These are phyloP conservation scores for Rhodotorula paludigena DNA, from an alignment of 768 basidiomycete species.

Conservation along the genomic window DNA sequence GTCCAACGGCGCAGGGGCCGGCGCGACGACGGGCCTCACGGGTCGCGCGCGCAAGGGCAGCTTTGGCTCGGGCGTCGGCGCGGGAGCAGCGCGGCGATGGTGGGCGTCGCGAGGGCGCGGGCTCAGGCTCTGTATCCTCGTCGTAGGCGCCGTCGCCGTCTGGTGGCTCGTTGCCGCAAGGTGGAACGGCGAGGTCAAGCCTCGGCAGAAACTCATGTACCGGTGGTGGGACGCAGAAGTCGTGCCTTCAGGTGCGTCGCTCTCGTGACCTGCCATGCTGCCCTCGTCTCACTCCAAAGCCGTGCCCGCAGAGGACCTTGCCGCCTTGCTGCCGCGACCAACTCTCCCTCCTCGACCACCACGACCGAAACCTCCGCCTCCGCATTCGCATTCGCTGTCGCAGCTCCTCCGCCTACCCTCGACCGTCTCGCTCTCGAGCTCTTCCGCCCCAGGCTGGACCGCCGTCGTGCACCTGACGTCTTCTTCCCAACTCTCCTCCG, in stretches of 20 bases:
- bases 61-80: neutral
- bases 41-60: neutral
- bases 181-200: neutral
- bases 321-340: constrained; percentile 21
- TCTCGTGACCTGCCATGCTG: neutral
- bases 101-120: neutral
- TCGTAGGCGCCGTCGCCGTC: neutral
- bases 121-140: neutral
- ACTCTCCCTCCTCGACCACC: constrained; percentile 12
- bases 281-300: neutral
- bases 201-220: constrained; percentile 3
- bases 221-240: constrained; percentile 32
- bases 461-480: constrained; percentile 31
- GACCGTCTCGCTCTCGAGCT: neutral
- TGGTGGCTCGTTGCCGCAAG: neutral
- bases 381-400: constrained; percentile 18
- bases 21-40: neutral
- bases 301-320: constrained; percentile 5
- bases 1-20: neutral
- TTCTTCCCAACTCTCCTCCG: constrained; percentile 12
- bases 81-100: neutral
- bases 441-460: constrained; percentile 4
- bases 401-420: constrained; percentile 31
- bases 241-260: neutral
- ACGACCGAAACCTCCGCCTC: constrained; percentile 9